Conservation (phyloP, 1,139 yeast species). For the Magnusiomyces magnusii region DNA sequence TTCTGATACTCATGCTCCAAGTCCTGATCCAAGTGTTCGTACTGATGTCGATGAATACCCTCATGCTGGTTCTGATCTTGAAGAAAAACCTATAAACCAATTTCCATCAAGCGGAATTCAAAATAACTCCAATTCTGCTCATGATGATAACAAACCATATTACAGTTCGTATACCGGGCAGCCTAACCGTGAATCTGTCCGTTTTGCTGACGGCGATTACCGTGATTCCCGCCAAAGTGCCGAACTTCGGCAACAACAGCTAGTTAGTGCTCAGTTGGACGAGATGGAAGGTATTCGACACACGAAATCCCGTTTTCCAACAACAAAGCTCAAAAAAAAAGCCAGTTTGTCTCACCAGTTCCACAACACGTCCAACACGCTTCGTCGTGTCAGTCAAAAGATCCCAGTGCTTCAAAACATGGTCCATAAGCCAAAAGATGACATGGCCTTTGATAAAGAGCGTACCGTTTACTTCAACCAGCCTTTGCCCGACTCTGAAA, state of each 20-base stretch:
- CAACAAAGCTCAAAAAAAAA: neutral
- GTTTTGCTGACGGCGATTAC: neutral
- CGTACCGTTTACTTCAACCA: constrained; percentile 50
- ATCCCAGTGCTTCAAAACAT: constrained; percentile 11
- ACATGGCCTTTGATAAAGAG: constrained; percentile 12
- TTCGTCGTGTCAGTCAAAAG: constrained; percentile 12
- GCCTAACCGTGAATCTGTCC: neutral
- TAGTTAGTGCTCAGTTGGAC: neutral
- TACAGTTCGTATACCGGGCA: neutral
- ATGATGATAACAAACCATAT: neutral
- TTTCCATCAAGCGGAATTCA: neutral
- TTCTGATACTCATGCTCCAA: neutral
- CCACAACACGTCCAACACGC: constrained; percentile 7
- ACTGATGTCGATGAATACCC: neutral
- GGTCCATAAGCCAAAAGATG: constrained; percentile 6
- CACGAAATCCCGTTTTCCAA: neutral
- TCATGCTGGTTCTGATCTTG: neutral
- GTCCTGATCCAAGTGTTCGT: neutral
- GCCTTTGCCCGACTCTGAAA: constrained; percentile 51
- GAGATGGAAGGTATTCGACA: neutral
- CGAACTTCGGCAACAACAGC: neutral
- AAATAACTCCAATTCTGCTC: neutral
- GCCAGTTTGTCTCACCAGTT: constrained; percentile 2
- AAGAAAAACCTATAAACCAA: neutral
- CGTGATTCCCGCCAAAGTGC: neutral